A percentile compares a stretch with the other conserved stretches of the same genome.
These are phyloP conservation scores for Boletus rubescentipes DNA, from an alignment of 768 basidiomycete genomes.

Conservation along the genomic window DNA sequence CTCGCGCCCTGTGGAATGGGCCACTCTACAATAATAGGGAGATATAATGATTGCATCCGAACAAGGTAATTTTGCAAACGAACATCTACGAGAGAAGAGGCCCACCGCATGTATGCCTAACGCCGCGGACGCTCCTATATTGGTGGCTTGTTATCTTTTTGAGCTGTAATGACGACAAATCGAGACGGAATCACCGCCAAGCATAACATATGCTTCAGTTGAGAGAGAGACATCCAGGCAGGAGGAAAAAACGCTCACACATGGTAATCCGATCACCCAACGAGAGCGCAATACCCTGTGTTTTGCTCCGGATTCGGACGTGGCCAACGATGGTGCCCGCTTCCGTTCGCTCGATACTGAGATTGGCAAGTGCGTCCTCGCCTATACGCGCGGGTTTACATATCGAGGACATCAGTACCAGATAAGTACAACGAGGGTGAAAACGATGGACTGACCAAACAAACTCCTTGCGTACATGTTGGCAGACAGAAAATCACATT, in stretches of 20 bases:
- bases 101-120: neutral
- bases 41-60: neutral
- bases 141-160: conserved; percentile 41
- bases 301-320: conserved; percentile 95
- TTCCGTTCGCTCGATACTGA: conserved; percentile 88
- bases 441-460: conserved; percentile 64
- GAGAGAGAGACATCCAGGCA: neutral
- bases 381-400: conserved; percentile 42
- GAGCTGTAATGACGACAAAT: conserved; percentile 27
- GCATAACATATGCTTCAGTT: neutral
- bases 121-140: conserved; percentile 4
- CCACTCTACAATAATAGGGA: neutral
- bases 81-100: neutral
- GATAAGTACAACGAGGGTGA: neutral
- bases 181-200: neutral
- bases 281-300: conserved; percentile 94
- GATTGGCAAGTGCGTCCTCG: conserved; percentile 94
- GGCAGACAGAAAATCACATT: conserved; percentile 95
- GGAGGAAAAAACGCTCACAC: conserved; percentile 34
- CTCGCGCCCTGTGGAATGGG: no score
- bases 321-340: conserved; percentile 84
- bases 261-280: conserved; percentile 86
- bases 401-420: neutral
- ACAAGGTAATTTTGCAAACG: neutral
- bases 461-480: conserved; percentile 95